Conservation (phyloP, 2,329 filamentous ascomycete genomes). For the Trichoderma lentiforme region DNA sequence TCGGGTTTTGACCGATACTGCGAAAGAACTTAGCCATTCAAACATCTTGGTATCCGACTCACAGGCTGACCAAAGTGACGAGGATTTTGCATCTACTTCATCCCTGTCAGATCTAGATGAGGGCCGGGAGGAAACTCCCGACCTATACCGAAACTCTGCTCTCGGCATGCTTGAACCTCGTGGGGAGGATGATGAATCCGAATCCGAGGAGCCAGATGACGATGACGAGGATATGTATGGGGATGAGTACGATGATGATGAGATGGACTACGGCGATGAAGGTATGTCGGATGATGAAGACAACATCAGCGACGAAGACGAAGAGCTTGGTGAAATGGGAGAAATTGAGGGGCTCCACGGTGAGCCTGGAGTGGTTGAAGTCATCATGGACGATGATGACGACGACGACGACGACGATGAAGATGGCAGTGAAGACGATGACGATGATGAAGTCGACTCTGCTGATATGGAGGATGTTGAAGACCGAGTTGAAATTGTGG, state of each 20-base stretch:
- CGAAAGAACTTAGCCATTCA: constrained; percentile 77
- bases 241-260: constrained; percentile 84
- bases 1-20: constrained; percentile 81
- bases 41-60: constrained; percentile 68
- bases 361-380: constrained; percentile 61
- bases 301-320: constrained; percentile 85
- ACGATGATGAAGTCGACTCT: constrained; percentile 46
- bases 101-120: constrained; percentile 87
- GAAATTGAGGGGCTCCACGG: constrained; percentile 73
- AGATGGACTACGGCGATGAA: constrained; percentile 86
- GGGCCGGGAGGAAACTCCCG: constrained; percentile 89
- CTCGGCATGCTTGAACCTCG: constrained; percentile 89
- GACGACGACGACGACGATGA: constrained; percentile 64
- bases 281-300: constrained; percentile 80
- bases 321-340: constrained; percentile 78
- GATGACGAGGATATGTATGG: constrained; percentile 92
- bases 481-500: constrained; percentile 55
- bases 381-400: constrained; percentile 73
- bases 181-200: constrained; percentile 76
- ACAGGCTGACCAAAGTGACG: constrained; percentile 68
- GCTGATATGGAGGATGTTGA: constrained; percentile 52
- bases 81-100: constrained; percentile 82
- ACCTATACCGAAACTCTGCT: constrained; percentile 94
- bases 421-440: constrained; percentile 53
- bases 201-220: constrained; percentile 66